These are phyloP conservation scores for Aspergillus oerlinghausenensis DNA, from an alignment of 2,329 filamentous ascomycete genomes.

Conservation along the genomic window DNA sequence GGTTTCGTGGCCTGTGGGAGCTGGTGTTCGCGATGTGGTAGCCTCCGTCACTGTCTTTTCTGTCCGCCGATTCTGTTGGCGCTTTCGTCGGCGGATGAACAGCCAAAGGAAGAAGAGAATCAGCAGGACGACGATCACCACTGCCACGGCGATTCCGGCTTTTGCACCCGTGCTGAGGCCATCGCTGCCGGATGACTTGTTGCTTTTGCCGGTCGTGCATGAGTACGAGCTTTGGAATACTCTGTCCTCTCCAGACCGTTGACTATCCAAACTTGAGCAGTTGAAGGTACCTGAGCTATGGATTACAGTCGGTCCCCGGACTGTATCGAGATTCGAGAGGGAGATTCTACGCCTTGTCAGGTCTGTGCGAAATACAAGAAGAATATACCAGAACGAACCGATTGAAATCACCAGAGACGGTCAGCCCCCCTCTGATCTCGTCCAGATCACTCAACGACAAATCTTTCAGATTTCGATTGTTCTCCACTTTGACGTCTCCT, in stretches of 20 bases:
- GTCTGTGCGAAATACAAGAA: not conserved
- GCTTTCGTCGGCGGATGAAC: constrained; percentile 11
- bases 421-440: constrained; percentile 19
- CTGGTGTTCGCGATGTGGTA: too few species aligned
- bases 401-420: not conserved
- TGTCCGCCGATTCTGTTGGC: not conserved
- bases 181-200: not conserved
- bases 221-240: constrained; percentile 17
- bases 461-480: constrained; percentile 17
- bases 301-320: constrained; percentile 20
- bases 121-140: constrained; percentile 35
- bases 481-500: constrained; percentile 16
- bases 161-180: constrained; percentile 24
- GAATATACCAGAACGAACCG: not conserved
- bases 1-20: not conserved
- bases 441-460: constrained; percentile 20
- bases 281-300: constrained; percentile 16
- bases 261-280: constrained; percentile 16
- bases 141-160: constrained; percentile 31
- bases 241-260: constrained; percentile 6
- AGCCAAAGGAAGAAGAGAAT: constrained; percentile 17
- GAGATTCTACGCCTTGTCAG: constrained; percentile 16
- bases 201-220: constrained; percentile 13
- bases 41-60: not conserved
- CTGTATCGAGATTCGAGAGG: constrained; percentile 19